phyloP scores from a whole-genome alignment of 176 grass and related monocot genomes.

The Avena insularis region DNA sequence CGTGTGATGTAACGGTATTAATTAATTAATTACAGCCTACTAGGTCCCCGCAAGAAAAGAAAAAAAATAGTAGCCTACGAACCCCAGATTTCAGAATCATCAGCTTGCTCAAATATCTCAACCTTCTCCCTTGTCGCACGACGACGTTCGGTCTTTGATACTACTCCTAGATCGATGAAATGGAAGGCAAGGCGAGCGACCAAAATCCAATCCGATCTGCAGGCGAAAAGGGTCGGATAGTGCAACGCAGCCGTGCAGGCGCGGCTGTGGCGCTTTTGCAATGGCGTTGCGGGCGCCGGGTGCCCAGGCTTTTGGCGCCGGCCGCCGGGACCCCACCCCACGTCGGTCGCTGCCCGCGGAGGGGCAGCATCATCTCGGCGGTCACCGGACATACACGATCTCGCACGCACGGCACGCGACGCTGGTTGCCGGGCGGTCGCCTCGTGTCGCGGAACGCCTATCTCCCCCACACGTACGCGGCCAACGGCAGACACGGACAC shows the following conservation, averaged over 20 bases:
- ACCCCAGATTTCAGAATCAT: background rate
- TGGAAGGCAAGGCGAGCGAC: no score
- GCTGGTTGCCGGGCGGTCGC: no score
- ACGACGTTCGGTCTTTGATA: no score
- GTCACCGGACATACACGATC: no score
- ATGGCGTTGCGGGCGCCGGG: conserved; percentile 15
- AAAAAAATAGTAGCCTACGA: no score
- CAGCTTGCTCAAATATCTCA: background rate
- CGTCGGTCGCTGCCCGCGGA: background rate
- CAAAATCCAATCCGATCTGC: background rate
- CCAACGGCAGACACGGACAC: no score
- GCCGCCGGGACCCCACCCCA: background rate
- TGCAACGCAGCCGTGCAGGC: background rate
- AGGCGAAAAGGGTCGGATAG: background rate
- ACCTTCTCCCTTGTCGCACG: background rate
- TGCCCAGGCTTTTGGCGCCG: conserved; percentile 47
- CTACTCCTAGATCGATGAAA: no score
- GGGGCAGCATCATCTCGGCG: no score
- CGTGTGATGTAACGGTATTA: background rate
- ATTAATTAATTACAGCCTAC: background rate
- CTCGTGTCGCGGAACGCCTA: no score
- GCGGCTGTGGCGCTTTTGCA: background rate
- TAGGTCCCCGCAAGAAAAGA: background rate
- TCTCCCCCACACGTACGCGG: no score
- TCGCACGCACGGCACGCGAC: no score